Conservation (phyloP, 768 basidiomycete genomes). For the Leccinum subgranulosum region DNA sequence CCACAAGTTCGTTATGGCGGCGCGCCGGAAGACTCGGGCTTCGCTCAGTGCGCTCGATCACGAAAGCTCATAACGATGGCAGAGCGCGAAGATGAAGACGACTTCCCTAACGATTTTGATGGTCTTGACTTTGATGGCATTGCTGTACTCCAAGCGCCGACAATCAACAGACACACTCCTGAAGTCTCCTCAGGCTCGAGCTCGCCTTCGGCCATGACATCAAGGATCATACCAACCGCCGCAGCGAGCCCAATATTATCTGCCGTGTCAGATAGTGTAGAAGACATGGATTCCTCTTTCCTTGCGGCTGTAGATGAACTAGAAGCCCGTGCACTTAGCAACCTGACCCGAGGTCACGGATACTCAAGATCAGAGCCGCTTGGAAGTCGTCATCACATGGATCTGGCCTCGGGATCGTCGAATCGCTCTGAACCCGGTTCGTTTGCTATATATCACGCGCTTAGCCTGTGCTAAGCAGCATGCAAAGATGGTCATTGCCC, state of each 20-base stretch:
- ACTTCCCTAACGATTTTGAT: slow-evolving; percentile 56
- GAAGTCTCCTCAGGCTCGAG: neutral
- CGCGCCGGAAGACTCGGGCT: neutral
- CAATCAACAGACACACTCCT: neutral
- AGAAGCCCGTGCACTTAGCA: slow-evolving; percentile 34
- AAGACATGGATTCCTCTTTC: slow-evolving; percentile 25
- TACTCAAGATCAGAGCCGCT: neutral
- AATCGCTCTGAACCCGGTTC: slow-evolving; percentile 1
- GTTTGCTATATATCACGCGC: neutral
- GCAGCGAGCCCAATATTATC: slow-evolving; percentile 14
- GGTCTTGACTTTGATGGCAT: slow-evolving; percentile 44
- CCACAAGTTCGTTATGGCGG: neutral
- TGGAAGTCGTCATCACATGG: neutral
- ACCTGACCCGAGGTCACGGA: slow-evolving; percentile 10
- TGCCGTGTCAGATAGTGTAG: slow-evolving; percentile 1
- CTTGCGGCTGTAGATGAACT: slow-evolving; percentile 43
- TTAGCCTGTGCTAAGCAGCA: neutral
- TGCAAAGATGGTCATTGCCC: slow-evolving; percentile 6
- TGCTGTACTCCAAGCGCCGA: slow-evolving; percentile 28
- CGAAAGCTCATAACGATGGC: slow-evolving; percentile 19
- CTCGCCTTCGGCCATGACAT: neutral
- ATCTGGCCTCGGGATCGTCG: neutral
- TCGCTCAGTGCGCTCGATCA: neutral
- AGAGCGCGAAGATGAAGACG: slow-evolving; percentile 37
- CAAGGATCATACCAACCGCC: neutral